Percentiles rank a stretch among this genome's conserved stretches.
Conservation (phyloP, 345 rosid genomes). For the Abelmoschus esculentus region DNA sequence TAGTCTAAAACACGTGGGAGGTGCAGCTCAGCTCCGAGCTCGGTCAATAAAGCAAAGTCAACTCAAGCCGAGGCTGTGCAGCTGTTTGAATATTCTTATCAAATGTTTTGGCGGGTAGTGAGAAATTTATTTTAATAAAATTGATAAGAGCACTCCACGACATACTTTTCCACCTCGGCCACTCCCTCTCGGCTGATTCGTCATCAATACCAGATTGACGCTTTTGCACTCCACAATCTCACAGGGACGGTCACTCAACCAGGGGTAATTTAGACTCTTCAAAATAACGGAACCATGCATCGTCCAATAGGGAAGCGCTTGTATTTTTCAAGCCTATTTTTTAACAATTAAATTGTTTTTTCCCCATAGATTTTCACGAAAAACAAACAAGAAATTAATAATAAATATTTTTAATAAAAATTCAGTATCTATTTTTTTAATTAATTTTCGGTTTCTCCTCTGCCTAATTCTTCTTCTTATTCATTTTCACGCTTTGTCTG, state of each 20-base stretch:
- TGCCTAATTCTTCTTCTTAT: background rate
- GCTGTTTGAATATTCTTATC: background rate
- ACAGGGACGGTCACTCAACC: background rate
- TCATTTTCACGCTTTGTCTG: background rate
- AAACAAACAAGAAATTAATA: no score
- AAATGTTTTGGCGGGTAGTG: background rate
- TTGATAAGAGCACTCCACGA: slow-evolving; percentile 9
- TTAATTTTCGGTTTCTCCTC: background rate
- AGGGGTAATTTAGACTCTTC: background rate
- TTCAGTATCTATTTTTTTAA: background rate
- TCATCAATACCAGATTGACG: background rate
- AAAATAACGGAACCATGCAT: background rate
- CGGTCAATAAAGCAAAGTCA: background rate
- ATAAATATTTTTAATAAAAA: no score
- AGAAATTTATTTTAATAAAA: background rate
- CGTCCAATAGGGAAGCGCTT: background rate
- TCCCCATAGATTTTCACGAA: background rate
- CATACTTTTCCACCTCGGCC: slow-evolving; percentile 12
- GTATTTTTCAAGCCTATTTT: slow-evolving; percentile 6
- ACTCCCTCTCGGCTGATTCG: slow-evolving; percentile 2
- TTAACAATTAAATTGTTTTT: background rate
- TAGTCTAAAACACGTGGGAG: no score
- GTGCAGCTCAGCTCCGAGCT: background rate
- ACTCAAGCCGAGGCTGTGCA: background rate
- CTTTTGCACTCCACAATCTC: background rate